phyloP scores from a whole-genome alignment of 768 basidiomycete genomes.

The Phanerochaete carnosa region DNA sequence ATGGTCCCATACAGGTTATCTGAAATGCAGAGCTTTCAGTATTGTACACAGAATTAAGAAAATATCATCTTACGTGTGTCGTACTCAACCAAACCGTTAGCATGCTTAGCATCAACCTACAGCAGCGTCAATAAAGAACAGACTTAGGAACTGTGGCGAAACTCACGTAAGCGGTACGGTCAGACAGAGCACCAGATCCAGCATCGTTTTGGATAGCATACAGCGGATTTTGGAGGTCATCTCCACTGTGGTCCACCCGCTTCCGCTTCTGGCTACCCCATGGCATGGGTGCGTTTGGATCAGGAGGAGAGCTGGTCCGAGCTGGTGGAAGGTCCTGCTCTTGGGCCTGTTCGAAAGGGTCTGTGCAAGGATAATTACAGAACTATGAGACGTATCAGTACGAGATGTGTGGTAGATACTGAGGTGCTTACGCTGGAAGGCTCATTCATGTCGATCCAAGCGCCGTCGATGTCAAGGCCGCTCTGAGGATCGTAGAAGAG shows the following conservation, averaged over 20 bases:
- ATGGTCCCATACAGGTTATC: constrained; percentile 69
- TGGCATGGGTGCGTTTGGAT: constrained; percentile 53
- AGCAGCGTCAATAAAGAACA: background rate
- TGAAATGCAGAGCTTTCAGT: too few species aligned
- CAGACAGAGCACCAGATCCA: constrained; percentile 42
- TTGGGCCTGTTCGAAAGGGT: constrained; percentile 57
- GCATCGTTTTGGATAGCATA: constrained; percentile 60
- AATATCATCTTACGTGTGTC: constrained; percentile 48
- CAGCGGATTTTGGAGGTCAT: constrained; percentile 46
- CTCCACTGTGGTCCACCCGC: constrained; percentile 26
- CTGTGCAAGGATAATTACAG: constrained; percentile 57
- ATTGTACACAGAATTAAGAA: too few species aligned
- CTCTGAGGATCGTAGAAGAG: constrained; percentile 49
- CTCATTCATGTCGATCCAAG: constrained; percentile 80
- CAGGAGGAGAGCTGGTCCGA: constrained; percentile 46
- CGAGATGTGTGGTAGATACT: background rate
- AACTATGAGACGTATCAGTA: constrained; percentile 38
- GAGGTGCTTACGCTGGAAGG: constrained; percentile 51
- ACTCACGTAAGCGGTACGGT: constrained; percentile 52
- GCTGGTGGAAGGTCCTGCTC: constrained; percentile 52
- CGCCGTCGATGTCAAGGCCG: constrained; percentile 65
- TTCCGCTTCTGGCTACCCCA: constrained; percentile 21
- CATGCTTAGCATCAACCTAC: constrained; percentile 40
- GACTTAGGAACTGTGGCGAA: too few species aligned
- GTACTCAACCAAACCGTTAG: constrained; percentile 58